Percentiles rank a stretch among this genome's conserved stretches.
Evolutionary conservation across 306 rosid genomes (phyloP).

Genomic region (Cajanus cajan): DNA sequence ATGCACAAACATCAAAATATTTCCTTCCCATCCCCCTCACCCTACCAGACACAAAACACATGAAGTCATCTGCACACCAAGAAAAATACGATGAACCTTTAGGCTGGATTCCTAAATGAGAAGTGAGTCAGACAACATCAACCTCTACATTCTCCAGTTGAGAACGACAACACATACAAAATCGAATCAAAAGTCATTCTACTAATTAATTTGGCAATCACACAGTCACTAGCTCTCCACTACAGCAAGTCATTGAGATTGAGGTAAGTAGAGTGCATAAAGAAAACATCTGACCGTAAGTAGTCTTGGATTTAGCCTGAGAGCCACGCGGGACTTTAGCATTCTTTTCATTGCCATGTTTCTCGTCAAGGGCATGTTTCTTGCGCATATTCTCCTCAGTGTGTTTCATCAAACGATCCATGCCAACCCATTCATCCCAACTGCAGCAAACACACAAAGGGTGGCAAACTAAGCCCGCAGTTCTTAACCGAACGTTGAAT

Average conservation of each 20-base stretch:
- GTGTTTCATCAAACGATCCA: slow-evolving; percentile 66
- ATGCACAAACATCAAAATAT: not conserved
- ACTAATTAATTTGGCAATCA: not conserved
- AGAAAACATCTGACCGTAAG: slow-evolving; percentile 43
- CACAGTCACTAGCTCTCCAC: slow-evolving; percentile 3
- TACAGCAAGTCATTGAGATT: not conserved
- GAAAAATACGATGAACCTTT: not conserved
- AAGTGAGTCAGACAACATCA: not conserved
- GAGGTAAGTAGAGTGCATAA: slow-evolving; percentile 8
- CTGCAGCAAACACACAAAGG: slow-evolving; percentile 41
- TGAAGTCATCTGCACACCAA: not conserved
- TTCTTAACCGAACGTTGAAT: not conserved
- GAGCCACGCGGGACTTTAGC: slow-evolving; percentile 37
- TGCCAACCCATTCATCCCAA: slow-evolving; percentile 89
- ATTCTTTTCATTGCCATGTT: slow-evolving; percentile 46
- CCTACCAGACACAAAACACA: slow-evolving; percentile 4
- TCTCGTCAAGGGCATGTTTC: slow-evolving; percentile 35
- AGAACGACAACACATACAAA: not conserved
- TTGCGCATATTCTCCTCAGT: slow-evolving; percentile 56
- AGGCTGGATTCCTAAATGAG: not conserved
- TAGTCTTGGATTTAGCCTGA: slow-evolving; percentile 42
- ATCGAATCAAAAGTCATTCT: not conserved
- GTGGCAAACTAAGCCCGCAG: slow-evolving; percentile 10
- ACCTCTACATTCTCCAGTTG: not conserved
- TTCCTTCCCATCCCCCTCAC: not conserved